Percentiles rank a stretch among this genome's conserved stretches.
Conservation (phyloP, 176 grass and related monocot species). For the Eragrostis curvula region DNA sequence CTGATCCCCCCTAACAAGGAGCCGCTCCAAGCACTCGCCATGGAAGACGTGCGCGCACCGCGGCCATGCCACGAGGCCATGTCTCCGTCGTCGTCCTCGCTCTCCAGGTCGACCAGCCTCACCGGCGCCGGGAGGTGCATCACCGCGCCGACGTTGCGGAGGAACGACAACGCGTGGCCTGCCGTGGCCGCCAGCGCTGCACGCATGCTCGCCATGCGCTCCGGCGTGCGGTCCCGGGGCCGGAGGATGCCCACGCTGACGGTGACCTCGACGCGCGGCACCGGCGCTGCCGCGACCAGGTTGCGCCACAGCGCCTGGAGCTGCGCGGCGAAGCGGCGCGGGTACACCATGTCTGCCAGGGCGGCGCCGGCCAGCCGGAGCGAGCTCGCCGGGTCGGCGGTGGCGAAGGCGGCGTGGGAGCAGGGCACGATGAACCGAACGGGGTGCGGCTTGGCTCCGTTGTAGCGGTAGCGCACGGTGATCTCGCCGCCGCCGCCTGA, state of each 20-base stretch:
- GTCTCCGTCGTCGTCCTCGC: not conserved
- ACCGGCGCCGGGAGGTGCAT: not conserved
- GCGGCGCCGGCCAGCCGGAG: no score
- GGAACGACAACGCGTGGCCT: rapidly evolving
- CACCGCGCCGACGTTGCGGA: not conserved
- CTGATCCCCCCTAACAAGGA: no score
- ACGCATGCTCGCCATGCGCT: not conserved
- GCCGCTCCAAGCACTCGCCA: no score
- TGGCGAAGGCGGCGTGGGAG: no score
- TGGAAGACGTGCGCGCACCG: not conserved
- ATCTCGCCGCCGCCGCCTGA: not conserved
- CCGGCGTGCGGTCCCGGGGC: not conserved
- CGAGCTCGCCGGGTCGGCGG: not conserved
- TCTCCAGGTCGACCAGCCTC: no score
- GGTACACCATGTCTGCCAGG: not conserved
- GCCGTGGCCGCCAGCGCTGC: not conserved
- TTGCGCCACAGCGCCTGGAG: no score
- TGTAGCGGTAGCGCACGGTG: not conserved
- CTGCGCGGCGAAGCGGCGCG: no score
- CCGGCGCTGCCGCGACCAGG: not conserved
- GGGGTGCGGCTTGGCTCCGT: not conserved
- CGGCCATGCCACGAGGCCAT: not conserved
- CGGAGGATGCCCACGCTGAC: slow-evolving; percentile 4
- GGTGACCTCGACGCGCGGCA: not conserved
- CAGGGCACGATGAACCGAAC: not conserved